Evolutionary conservation across 257 asterid genomes (phyloP).

Genomic region (Lantana camara): DNA sequence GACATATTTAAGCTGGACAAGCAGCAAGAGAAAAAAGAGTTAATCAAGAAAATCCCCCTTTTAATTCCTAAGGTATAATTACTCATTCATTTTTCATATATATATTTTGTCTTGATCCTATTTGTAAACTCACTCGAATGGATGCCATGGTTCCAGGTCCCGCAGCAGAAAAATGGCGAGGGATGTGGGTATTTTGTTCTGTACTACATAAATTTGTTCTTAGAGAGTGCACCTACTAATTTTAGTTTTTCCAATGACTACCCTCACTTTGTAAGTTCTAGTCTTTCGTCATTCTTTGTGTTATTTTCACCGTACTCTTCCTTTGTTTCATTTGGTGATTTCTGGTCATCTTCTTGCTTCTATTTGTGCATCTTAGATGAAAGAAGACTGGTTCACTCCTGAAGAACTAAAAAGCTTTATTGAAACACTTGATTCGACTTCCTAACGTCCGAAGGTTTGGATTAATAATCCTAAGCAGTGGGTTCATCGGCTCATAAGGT

Average conservation of each 20-base stretch:
- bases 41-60: slow-evolving; percentile 47
- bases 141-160: slow-evolving; percentile 52
- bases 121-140: slow-evolving; percentile 13
- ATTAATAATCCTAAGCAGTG: slow-evolving; percentile 2
- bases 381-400: slow-evolving; percentile 39
- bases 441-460: slow-evolving; percentile 8
- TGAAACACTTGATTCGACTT: slow-evolving; percentile 27
- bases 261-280: slow-evolving; percentile 70
- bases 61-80: slow-evolving; percentile 56
- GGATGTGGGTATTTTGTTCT: slow-evolving; percentile 68
- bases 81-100: slow-evolving; percentile 17
- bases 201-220: slow-evolving; percentile 46
- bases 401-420: slow-evolving; percentile 36
- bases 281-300: slow-evolving; percentile 10
- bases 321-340: slow-evolving; percentile 19
- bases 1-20: slow-evolving; percentile 44
- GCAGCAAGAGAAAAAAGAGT: slow-evolving; percentile 36
- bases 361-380: slow-evolving; percentile 31
- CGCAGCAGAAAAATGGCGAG: slow-evolving; percentile 54
- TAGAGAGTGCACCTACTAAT: slow-evolving; percentile 51
- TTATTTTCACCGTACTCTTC: neutral
- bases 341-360: neutral
- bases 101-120: slow-evolving; percentile 6
- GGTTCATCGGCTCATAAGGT: slow-evolving; percentile 18
- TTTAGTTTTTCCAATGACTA: slow-evolving; percentile 50